A percentile compares a stretch with the other conserved stretches of the same genome.
phyloP scores from a whole-genome alignment of 306 rosid genomes.

The Ormosia emarginata region DNA sequence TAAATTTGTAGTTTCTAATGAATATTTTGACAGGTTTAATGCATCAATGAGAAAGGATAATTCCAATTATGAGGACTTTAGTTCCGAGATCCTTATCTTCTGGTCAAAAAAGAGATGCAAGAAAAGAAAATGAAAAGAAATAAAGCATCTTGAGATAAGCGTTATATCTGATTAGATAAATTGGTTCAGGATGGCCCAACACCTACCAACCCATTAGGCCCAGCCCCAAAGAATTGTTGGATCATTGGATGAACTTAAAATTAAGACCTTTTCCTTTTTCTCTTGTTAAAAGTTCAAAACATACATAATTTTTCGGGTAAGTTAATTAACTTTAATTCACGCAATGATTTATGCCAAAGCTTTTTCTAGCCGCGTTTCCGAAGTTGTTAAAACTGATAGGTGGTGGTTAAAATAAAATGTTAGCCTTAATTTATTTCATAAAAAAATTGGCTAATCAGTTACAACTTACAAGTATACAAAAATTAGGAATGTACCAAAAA shows the following conservation, averaged over 20 bases:
- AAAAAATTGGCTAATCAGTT: too few species aligned
- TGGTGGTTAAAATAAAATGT: background rate
- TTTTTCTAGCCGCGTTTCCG: background rate
- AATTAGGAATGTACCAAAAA: too few species aligned
- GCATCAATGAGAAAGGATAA: background rate
- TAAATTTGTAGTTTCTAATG: background rate
- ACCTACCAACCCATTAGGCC: constrained; percentile 32
- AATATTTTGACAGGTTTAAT: background rate
- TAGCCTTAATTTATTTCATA: background rate
- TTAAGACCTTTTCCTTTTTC: background rate
- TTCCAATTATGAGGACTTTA: background rate
- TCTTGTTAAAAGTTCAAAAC: background rate
- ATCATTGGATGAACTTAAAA: constrained; percentile 12
- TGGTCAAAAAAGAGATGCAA: constrained; percentile 20
- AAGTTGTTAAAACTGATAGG: background rate
- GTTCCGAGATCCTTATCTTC: constrained; percentile 25
- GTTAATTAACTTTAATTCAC: constrained; percentile 3
- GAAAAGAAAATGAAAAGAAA: constrained; percentile 13
- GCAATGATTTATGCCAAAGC: background rate
- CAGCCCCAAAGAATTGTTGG: constrained; percentile 20
- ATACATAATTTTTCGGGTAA: background rate
- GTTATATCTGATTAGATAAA: constrained; percentile 19
- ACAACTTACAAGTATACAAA: too few species aligned
- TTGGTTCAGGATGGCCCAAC: constrained; percentile 29
- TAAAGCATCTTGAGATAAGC: constrained; percentile 18